These are phyloP conservation scores for Triangularia setosa DNA, from an alignment of 2,329 filamentous ascomycete genomes.

Conservation along the genomic window DNA sequence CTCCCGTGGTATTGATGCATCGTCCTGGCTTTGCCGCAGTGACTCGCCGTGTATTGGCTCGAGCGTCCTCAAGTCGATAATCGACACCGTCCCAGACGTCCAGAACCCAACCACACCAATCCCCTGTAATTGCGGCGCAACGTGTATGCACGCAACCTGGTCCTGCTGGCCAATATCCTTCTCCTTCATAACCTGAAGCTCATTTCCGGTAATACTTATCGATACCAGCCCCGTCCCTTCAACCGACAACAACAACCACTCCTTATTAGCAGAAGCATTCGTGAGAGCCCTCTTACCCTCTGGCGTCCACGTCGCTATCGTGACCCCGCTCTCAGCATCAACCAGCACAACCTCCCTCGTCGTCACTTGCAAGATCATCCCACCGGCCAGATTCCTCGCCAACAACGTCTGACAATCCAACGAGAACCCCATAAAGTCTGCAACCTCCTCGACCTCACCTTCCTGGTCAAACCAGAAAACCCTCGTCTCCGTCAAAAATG, in stretches of 20 bases:
- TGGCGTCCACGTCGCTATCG: constrained; percentile 56
- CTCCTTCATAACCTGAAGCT: constrained; percentile 53
- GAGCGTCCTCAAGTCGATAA: constrained; percentile 66
- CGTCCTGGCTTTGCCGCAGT: constrained; percentile 58
- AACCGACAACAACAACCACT: constrained; percentile 68
- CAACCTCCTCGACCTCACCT: constrained; percentile 82
- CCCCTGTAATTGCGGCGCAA: constrained; percentile 59
- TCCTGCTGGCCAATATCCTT: constrained; percentile 62
- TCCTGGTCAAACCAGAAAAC: constrained; percentile 71
- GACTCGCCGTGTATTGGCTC: constrained; percentile 58
- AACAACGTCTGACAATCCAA: constrained; percentile 70
- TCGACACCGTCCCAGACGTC: constrained; percentile 72
- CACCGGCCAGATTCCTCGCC: constrained; percentile 60
- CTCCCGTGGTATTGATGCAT: constrained; percentile 76
- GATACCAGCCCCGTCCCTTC: constrained; percentile 70
- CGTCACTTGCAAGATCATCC: constrained; percentile 73
- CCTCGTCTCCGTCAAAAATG: constrained; percentile 78
- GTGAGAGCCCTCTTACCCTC: constrained; percentile 59
- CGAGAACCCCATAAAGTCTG: constrained; percentile 66
- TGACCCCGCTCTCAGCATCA: constrained; percentile 54
- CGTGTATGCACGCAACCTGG: constrained; percentile 81
- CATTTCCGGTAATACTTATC: constrained; percentile 54
- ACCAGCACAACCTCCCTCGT: constrained; percentile 58
- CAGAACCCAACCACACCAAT: constrained; percentile 84
- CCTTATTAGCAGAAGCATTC: constrained; percentile 69